Evolutionary conservation across 306 rosid species (phyloP).

Genomic region (Alnus rubra): DNA sequence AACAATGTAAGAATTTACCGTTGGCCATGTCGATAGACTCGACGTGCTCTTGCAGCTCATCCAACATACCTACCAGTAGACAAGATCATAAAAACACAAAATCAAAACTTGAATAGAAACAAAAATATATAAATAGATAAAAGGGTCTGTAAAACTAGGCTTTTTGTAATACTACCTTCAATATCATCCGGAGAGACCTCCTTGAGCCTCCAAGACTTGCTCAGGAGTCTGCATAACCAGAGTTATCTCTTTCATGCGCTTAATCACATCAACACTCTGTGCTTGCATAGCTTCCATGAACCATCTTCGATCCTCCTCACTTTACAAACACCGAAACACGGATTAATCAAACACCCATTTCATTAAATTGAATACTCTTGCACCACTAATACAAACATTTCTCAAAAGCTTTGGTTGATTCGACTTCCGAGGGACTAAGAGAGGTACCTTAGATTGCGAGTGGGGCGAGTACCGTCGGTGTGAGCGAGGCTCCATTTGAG

Average conservation of each 20-base stretch:
- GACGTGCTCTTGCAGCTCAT: slow-evolving; percentile 93
- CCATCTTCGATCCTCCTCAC: slow-evolving; percentile 90
- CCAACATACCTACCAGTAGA: slow-evolving; percentile 65
- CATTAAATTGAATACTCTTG: neutral
- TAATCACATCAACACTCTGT: slow-evolving; percentile 70
- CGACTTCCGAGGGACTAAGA: neutral
- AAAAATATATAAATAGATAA: neutral
- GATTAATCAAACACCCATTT: neutral
- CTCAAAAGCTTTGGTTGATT: neutral
- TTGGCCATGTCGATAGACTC: slow-evolving; percentile 97
- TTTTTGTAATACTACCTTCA: slow-evolving; percentile 54
- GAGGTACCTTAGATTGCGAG: slow-evolving; percentile 57
- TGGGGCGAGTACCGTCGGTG: slow-evolving; percentile 73
- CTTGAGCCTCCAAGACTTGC: slow-evolving; percentile 81
- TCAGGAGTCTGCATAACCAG: slow-evolving; percentile 89
- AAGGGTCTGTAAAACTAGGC: neutral
- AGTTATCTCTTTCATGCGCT: slow-evolving; percentile 94
- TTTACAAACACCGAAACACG: slow-evolving; percentile 27
- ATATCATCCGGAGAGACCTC: slow-evolving; percentile 67
- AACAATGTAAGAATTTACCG: slow-evolving; percentile 46
- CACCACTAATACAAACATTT: neutral
- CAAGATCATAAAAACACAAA: neutral
- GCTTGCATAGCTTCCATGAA: slow-evolving; percentile 95
- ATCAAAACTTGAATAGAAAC: neutral
- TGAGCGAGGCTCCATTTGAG: slow-evolving; percentile 85